Evolutionary conservation across 2,329 filamentous ascomycete genomes (phyloP), one percentile per base, ranked within the genome.

Genomic region (Aspergillus quadricinctus): DNA sequence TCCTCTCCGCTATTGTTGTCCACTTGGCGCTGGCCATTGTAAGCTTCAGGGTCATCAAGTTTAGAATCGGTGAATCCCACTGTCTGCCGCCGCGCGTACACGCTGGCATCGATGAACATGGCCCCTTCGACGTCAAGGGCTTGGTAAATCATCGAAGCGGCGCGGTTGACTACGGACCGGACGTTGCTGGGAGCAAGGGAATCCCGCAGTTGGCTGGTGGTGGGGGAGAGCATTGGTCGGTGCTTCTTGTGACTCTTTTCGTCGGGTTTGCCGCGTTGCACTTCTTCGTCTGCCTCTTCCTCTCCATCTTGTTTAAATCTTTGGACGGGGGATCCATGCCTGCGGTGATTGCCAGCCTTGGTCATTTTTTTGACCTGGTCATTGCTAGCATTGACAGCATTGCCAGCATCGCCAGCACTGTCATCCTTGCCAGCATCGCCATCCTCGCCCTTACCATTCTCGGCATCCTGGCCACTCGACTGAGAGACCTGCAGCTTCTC

Each of bases 91-190:
- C 61, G 56, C 21, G 59, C 53, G 41, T 61, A 63, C n/a, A 45
- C 29, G 55, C 62, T 58, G 3, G 61, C 58, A 40, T 64, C 61
- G 21, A 64, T 59, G 27, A 64, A 64, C 55, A 63, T 60, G 6
- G 51, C 57, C 1, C 62, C 62, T 29, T 64, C 62, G 1, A 63
- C 56, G 10, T 64, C 62, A 9, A 64, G 50, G 1, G 62, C 59
- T 25, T 64, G 59, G 9, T 60, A 55, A 41, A 64, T 60, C 21
- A 62, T 56, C 29, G 53, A 49, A 1, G 61, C 54, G 1, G 62
- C 62, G 5, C 62, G 55, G 40, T 61, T 58, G n/a, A 64, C 54
- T 3, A 64, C 61, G 0, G 52, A 57, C 29, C 60, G 62, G 8
- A 61, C 59, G 41, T 49, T 61, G 6, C 48, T 50, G 27, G 62